Base-by-base conservation (phyloP, 176 grass and related monocot species). In the Oryza australiensis region DNA sequence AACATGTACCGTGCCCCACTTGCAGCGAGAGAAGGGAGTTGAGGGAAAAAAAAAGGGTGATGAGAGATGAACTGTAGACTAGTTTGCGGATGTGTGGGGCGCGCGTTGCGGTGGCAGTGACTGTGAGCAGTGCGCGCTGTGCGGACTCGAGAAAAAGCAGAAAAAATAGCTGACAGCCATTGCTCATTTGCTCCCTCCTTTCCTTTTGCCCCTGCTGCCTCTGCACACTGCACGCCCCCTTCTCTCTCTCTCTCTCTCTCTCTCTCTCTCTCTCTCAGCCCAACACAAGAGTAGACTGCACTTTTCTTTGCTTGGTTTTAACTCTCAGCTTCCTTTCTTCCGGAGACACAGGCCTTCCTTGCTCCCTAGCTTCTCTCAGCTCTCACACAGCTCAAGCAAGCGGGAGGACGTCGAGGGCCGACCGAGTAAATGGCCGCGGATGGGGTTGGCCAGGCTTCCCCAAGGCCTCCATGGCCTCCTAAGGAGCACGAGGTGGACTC, bases 101-200 rank as follows among this genome's bases (percentile, higher is more conserved):
- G 53, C 40, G 73, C 26, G 71, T 30, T 37, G 68, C 85, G 20
- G 62, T 75, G 48, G 43, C 82, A 70, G 70, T 5, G 14, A 60
- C 76, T 49, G 70, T 5, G 14, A 60, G 66, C 32, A 81, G 79
- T 28, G 77, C 22, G 71, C 24, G 7, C 82, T 84, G 78, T 72
- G 59, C 87, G 41, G 78, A 12, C 83, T 72, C 59, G 33, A 57
- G 73, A 32, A 27, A 72, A 86, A 86, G 66, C 33, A 82, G 77
- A 3, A 62, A n/a, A 85, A 60, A 78, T 27, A 66, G 83, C 78
- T 82, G 83, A 86, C 83, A 86, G 16, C 37, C 79, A 89, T 82
- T 86, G 79, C 83, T 82, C 72, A 7, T 74, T 57, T 89, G 71
- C 78, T 73, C 73, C 73, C 73, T 82, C 78, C 67, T 82, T 30